Conservation (phyloP, 768 basidiomycete genomes). For the Boletus reticuloceps region DNA sequence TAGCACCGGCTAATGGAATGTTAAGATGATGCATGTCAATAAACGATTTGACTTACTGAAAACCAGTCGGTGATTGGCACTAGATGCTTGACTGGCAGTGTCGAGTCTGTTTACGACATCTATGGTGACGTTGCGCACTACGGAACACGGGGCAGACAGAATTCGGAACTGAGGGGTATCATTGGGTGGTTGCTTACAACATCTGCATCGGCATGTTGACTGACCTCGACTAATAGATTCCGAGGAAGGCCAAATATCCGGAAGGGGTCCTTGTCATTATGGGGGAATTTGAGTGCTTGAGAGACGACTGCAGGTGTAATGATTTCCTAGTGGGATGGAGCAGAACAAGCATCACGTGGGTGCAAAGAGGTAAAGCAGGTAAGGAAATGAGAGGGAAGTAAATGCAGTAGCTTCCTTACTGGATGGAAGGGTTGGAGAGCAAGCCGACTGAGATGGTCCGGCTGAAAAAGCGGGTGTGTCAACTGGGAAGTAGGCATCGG, state of each 20-base stretch:
- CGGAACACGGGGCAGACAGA: constrained; percentile 66
- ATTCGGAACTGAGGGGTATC: constrained; percentile 53
- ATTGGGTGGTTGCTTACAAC: neutral
- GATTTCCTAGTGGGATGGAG: constrained; percentile 27
- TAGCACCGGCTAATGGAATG: constrained; percentile 53
- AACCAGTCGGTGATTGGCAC: constrained; percentile 53
- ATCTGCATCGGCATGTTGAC: constrained; percentile 14
- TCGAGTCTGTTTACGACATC: constrained; percentile 53
- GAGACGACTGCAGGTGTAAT: constrained; percentile 37
- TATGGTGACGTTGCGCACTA: constrained; percentile 68
- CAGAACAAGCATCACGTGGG: neutral
- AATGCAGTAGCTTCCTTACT: constrained; percentile 28
- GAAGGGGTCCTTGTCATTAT: constrained; percentile 48
- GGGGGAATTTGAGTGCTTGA: constrained; percentile 44
- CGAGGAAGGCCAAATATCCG: constrained; percentile 70
- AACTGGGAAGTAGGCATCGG: constrained; percentile 40
- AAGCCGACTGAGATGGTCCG: constrained; percentile 34
- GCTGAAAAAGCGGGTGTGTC: constrained; percentile 41
- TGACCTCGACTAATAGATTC: constrained; percentile 67
- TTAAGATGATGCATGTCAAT: neutral
- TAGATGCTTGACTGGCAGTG: constrained; percentile 45
- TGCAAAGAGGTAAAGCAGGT: neutral
- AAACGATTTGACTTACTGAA: constrained; percentile 49
- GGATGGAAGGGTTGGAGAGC: constrained; percentile 43
- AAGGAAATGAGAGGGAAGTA: neutral